Percentiles rank a stretch among this genome's conserved stretches.
These are phyloP conservation scores for Lentinula sp. DNA, from an alignment of 768 basidiomycete species.

Conservation along the genomic window DNA sequence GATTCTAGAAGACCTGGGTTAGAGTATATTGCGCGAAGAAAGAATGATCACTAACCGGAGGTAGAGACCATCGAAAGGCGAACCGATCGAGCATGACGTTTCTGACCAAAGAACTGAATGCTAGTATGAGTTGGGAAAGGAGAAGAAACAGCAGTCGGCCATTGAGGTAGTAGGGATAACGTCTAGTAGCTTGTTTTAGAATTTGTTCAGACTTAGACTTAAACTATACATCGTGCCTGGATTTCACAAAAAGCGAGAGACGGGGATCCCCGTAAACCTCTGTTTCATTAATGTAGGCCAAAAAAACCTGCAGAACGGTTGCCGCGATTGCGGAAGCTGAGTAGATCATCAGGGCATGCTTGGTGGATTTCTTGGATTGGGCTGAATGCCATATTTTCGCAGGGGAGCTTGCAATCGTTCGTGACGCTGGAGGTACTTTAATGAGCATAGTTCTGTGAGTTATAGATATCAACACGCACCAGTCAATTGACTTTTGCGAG, in stretches of 20 bases:
- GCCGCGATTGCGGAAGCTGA: conserved; percentile 37
- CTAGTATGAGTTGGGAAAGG: conserved; percentile 43
- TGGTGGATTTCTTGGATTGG: conserved; percentile 39
- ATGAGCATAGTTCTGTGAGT: neutral
- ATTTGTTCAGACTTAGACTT: neutral
- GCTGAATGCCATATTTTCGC: conserved; percentile 39
- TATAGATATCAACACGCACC: conserved; percentile 25
- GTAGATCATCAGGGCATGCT: conserved; percentile 40
- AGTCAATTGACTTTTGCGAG: conserved; percentile 54
- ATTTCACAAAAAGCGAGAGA: conserved; percentile 58
- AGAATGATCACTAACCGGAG: neutral
- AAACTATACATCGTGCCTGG: conserved; percentile 35
- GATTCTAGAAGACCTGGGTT: neutral
- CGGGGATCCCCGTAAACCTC: conserved; percentile 27
- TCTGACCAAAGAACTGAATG: conserved; percentile 43
- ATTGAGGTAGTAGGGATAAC: conserved; percentile 71
- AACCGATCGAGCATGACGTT: conserved; percentile 61
- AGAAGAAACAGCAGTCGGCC: conserved; percentile 59
- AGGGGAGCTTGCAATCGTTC: conserved; percentile 47
- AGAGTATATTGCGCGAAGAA: conserved; percentile 11
- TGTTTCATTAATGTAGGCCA: conserved; percentile 28
- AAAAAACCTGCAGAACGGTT: conserved; percentile 34
- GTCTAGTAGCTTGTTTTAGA: conserved; percentile 31
- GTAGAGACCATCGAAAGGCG: conserved; percentile 35
- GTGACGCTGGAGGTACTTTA: conserved; percentile 27